A percentile compares a stretch with the other conserved stretches of the same genome.
phyloP scores from a whole-genome alignment of 2,329 filamentous ascomycete genomes.

The Ceratocystis albifundus region DNA sequence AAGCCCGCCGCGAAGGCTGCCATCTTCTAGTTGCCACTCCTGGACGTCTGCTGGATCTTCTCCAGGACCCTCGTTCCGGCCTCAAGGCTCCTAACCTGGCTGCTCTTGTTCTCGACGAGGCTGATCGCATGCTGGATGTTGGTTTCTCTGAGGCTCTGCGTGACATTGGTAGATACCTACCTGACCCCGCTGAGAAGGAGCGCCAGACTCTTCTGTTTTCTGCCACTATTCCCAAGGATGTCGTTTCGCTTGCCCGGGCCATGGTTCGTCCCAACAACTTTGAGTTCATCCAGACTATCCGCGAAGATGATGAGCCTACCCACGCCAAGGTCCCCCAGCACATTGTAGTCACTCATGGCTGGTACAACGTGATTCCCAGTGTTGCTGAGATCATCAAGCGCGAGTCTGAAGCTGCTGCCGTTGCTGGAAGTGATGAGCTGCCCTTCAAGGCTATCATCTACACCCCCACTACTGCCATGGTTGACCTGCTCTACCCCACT shows the following conservation, averaged over 20 bases:
- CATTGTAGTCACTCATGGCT: slow-evolving; percentile 52
- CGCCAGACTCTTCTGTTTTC: slow-evolving; percentile 93
- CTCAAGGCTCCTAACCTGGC: slow-evolving; percentile 70
- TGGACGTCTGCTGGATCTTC: slow-evolving; percentile 71
- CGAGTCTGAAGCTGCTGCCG: slow-evolving; percentile 38
- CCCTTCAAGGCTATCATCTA: slow-evolving; percentile 97
- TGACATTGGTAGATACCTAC: slow-evolving; percentile 51
- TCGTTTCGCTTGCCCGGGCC: slow-evolving; percentile 63
- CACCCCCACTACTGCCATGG: slow-evolving; percentile 66
- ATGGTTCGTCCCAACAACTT: slow-evolving; percentile 72
- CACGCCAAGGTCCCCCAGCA: slow-evolving; percentile 77
- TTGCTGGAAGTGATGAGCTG: slow-evolving; percentile 30
- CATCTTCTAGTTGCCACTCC: slow-evolving; percentile 86
- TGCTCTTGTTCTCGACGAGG: slow-evolving; percentile 90
- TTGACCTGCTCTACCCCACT: slow-evolving; percentile 34
- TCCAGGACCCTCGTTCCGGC: slow-evolving; percentile 51
- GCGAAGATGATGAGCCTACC: slow-evolving; percentile 68
- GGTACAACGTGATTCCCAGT: slow-evolving; percentile 65
- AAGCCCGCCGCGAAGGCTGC: slow-evolving; percentile 64
- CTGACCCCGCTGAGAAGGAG: slow-evolving; percentile 48
- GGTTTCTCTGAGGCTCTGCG: slow-evolving; percentile 60
- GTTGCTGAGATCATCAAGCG: slow-evolving; percentile 63
- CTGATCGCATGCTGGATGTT: slow-evolving; percentile 96
- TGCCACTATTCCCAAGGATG: slow-evolving; percentile 76
- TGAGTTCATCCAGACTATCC: slow-evolving; percentile 82